Conservation (phyloP, 306 rosid species). For the Acacia confusa region DNA sequence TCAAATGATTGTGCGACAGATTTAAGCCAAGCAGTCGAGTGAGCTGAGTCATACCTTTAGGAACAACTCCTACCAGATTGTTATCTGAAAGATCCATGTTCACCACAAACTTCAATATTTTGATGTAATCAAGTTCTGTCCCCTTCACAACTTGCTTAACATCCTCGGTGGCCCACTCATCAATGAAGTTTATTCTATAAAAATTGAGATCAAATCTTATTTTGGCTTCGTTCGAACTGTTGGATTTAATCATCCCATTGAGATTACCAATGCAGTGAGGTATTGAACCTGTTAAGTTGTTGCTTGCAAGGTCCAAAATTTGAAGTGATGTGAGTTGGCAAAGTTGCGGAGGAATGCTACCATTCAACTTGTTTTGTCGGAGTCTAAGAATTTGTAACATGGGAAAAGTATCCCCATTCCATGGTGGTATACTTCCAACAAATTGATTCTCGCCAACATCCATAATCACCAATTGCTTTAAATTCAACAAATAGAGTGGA, state of each 20-base stretch:
- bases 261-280: neutral
- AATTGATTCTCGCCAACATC: conserved; percentile 5
- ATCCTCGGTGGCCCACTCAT: neutral
- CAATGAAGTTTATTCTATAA: neutral
- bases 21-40: neutral
- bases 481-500: neutral
- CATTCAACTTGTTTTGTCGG: neutral
- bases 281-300: neutral
- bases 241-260: neutral
- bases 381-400: neutral
- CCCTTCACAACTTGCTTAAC: neutral
- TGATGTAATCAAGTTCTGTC: neutral
- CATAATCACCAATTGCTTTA: neutral
- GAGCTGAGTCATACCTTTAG: neutral
- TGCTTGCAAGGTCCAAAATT: neutral
- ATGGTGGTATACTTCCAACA: neutral
- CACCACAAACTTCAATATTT: neutral
- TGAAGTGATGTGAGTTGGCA: neutral
- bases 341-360: neutral
- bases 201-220: neutral
- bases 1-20: neutral
- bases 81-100: neutral
- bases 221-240: neutral
- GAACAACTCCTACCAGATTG: neutral
- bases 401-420: neutral